Evolutionary conservation across 2,329 filamentous ascomycete genomes (phyloP).

Genomic region (Akanthomyces lecanii): DNA sequence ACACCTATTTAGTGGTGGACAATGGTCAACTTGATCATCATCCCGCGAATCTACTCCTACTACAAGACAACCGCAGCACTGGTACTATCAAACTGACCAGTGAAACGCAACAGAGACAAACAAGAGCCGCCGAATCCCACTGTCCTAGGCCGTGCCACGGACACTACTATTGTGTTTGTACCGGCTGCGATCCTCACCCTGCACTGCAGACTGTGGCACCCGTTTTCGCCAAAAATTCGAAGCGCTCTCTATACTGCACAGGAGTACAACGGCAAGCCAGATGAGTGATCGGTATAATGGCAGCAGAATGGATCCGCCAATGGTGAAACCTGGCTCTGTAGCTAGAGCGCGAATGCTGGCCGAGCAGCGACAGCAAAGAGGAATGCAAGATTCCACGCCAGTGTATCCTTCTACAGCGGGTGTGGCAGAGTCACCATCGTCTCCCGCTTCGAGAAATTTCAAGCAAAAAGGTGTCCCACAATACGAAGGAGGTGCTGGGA

Average conservation of each 20-base stretch:
- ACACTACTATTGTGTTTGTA: not conserved
- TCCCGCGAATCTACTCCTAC: not conserved
- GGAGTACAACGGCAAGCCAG: not conserved
- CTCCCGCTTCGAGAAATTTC: conserved; percentile 12
- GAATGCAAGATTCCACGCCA: conserved; percentile 20
- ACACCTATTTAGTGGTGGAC: not conserved
- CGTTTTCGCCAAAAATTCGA: not conserved
- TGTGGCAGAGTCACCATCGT: conserved; percentile 9
- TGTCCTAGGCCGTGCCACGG: not conserved
- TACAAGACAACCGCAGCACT: not conserved
- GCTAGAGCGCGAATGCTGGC: conserved; percentile 12
- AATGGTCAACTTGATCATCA: not conserved
- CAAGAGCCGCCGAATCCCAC: not conserved
- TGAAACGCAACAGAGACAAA: not conserved
- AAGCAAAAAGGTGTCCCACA: conserved; percentile 16
- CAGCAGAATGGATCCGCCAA: conserved; percentile 7
- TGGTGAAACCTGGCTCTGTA: conserved; percentile 13
- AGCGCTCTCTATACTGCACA: not conserved
- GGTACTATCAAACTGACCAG: not conserved
- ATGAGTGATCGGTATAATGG: conserved; percentile 14
- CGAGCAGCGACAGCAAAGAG: not conserved
- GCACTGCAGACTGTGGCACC: not conserved
- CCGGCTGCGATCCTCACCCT: not conserved
- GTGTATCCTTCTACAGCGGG: not conserved
- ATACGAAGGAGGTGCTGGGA: conserved; percentile 22